Base-by-base conservation (phyloP, 495 filamentous ascomycete genomes). In the Hyaloscypha finlandica region DNA sequence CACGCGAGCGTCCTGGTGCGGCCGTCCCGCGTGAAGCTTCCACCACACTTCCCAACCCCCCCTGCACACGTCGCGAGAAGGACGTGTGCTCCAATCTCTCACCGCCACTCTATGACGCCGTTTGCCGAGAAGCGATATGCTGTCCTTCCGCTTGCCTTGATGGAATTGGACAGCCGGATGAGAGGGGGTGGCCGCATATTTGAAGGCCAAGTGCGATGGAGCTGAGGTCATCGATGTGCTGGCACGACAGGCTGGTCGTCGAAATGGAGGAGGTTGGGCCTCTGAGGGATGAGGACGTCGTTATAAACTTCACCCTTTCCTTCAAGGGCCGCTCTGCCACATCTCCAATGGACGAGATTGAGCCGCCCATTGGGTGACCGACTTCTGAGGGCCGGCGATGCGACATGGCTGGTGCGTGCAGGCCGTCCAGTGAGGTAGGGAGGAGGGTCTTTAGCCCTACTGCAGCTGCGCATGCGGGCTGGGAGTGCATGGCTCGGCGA, bases 151-250 rank as follows among this genome's bases (percentile, higher is more conserved):
- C 60, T 59, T 22, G 29, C 51, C 35, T 51, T 60, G 20, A 55
- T 59, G 45, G 61, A 58, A 66, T 54, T 66, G 65, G 58, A 62
- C 52, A 59, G 20, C 35, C 25, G 63, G 56, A 61, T 22, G 56
- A 60, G 60, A 65, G 61, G 64, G 66, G 69, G 31, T 66, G 72
- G 72, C 70, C 72, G 72, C 72, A 74, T 74, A 68, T 64, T 68
- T 69, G 67, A 65, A 70, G 72, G 68, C 72, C 72, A 68, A 70
- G 69, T 70, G 67, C 66, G 11, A 30, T 52, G 54, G n/a, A 29
- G 16, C 39, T 64, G 65, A 72, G 65, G 63, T 62, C 61, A 61
- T 64, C 67, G 72, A 70, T 74, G 72, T 64, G 72, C 60, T 74
- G 72, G 70, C 72, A 71, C 62, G 58, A 66, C 59, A 8, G 35